These are phyloP conservation scores for Cercospora canescens DNA, from an alignment of 2,329 filamentous ascomycete genomes.

Conservation along the genomic window DNA sequence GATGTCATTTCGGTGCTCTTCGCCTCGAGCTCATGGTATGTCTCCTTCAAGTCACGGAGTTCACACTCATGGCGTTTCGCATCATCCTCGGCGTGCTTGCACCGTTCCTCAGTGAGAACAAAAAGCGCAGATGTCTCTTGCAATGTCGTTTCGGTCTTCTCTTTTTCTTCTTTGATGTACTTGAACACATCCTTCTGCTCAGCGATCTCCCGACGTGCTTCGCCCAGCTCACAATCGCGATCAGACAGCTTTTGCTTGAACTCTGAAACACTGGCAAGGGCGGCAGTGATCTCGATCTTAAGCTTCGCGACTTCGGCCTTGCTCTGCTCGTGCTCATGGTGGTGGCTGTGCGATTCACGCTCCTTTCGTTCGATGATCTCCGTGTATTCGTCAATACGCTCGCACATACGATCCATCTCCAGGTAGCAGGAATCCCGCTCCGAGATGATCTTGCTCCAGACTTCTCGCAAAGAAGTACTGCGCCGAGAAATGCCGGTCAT, in stretches of 20 bases:
- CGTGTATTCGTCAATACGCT: constrained; percentile 6
- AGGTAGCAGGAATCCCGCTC: constrained; percentile 3
- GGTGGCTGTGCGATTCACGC: constrained; percentile 2
- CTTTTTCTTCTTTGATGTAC: constrained; percentile 4
- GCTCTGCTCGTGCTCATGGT: constrained; percentile 2
- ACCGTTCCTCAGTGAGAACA: background rate
- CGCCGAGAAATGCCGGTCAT: constrained; percentile 4
- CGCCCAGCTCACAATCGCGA: constrained; percentile 3
- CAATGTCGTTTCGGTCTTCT: constrained; percentile 5
- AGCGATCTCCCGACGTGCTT: constrained; percentile 3
- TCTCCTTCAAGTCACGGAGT: constrained; percentile 1
- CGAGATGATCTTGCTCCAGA: constrained; percentile 6
- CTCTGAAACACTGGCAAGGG: background rate
- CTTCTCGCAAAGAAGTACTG: constrained; percentile 3
- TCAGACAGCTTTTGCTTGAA: constrained; percentile 7
- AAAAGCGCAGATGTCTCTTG: constrained; percentile 1
- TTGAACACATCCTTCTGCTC: constrained; percentile 7
- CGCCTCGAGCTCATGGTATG: constrained; percentile 1
- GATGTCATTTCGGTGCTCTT: background rate
- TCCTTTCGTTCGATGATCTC: constrained; percentile 6
- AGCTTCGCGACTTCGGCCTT: constrained; percentile 1
- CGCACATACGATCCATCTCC: constrained; percentile 7
- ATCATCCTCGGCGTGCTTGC: constrained; percentile 8
- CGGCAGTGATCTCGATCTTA: constrained; percentile 6
- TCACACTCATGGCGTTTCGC: constrained; percentile 1